Conservation (phyloP, 306 rosid genomes). For the Begonia peltatifolia region DNA sequence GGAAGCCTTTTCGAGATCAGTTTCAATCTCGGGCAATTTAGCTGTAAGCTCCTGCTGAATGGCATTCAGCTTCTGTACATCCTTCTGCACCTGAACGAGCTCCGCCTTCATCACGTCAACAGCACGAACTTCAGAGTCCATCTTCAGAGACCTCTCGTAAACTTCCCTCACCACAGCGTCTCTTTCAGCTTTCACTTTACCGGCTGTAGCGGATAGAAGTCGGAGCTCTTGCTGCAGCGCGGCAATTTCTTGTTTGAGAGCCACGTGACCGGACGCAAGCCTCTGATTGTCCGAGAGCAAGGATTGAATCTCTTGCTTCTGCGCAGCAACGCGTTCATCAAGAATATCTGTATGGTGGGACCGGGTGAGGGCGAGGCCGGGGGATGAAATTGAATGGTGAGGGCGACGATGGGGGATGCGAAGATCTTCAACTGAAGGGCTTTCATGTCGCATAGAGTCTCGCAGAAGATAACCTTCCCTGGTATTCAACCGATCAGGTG, state of each 20-base stretch:
- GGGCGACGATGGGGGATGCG: slow-evolving; percentile 21
- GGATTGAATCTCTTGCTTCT: slow-evolving; percentile 63
- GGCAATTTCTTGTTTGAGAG: slow-evolving; percentile 69
- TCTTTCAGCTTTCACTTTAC: slow-evolving; percentile 40
- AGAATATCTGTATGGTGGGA: slow-evolving; percentile 24
- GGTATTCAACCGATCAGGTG: slow-evolving; percentile 1
- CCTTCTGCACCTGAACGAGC: slow-evolving; percentile 40
- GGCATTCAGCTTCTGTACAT: slow-evolving; percentile 25
- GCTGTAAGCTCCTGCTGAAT: slow-evolving; percentile 31
- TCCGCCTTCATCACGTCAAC: slow-evolving; percentile 42
- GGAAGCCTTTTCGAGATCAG: slow-evolving; percentile 24
- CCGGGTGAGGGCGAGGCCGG: slow-evolving; percentile 16
- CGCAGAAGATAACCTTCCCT: slow-evolving; percentile 9
- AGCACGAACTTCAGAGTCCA: slow-evolving; percentile 60
- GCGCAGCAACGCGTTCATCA: slow-evolving; percentile 42
- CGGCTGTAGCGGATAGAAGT: slow-evolving; percentile 33
- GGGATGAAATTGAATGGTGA: slow-evolving; percentile 9
- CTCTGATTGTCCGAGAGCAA: slow-evolving; percentile 69
- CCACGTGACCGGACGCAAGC: slow-evolving; percentile 72
- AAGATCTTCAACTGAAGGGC: slow-evolving; percentile 8
- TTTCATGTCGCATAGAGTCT: neutral
- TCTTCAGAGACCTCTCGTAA: slow-evolving; percentile 52
- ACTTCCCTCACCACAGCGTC: slow-evolving; percentile 59
- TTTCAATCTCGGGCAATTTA: slow-evolving; percentile 33
- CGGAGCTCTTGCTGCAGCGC: slow-evolving; percentile 49